A percentile compares a stretch with the other conserved stretches of the same genome.
Conservation (phyloP, 192 early-diverging fungal species). For the Dissophora globulifera region DNA sequence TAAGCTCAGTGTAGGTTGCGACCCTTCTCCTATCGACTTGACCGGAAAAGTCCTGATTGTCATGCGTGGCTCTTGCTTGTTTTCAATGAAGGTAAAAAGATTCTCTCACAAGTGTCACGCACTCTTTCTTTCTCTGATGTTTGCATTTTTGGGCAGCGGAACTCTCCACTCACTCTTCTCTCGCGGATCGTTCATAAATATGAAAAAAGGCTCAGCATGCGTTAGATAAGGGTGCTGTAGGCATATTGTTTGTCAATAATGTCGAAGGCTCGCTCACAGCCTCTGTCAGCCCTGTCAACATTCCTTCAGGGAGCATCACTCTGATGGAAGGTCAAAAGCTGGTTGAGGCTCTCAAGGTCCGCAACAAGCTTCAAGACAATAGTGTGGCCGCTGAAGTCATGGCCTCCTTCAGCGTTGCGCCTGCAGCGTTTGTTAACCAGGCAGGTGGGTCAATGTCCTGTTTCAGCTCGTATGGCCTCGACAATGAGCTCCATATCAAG, state of each 20-base stretch:
- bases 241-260: slow-evolving; percentile 71
- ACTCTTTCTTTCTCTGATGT: too few relatives aligned
- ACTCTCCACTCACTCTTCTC: background rate
- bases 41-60: slow-evolving; percentile 66
- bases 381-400: slow-evolving; percentile 12
- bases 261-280: background rate
- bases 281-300: slow-evolving; percentile 28
- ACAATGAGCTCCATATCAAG: slow-evolving; percentile 33
- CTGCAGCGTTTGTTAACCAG: slow-evolving; percentile 50
- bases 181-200: too few relatives aligned
- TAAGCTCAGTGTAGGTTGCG: slow-evolving; percentile 63
- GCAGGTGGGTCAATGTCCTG: slow-evolving; percentile 69
- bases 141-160: too few relatives aligned
- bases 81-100: slow-evolving; percentile 46
- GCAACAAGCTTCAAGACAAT: slow-evolving; percentile 49
- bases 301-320: slow-evolving; percentile 64
- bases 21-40: slow-evolving; percentile 42
- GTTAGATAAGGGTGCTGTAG: slow-evolving; percentile 69
- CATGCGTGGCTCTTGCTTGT: slow-evolving; percentile 72
- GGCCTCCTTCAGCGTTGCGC: background rate
- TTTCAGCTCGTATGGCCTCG: slow-evolving; percentile 77
- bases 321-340: slow-evolving; percentile 46
- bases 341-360: slow-evolving; percentile 53
- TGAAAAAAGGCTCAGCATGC: slow-evolving; percentile 64
- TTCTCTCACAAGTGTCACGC: too few relatives aligned